phyloP scores from a whole-genome alignment of 306 rosid genomes.

The Nissolia schottii region DNA sequence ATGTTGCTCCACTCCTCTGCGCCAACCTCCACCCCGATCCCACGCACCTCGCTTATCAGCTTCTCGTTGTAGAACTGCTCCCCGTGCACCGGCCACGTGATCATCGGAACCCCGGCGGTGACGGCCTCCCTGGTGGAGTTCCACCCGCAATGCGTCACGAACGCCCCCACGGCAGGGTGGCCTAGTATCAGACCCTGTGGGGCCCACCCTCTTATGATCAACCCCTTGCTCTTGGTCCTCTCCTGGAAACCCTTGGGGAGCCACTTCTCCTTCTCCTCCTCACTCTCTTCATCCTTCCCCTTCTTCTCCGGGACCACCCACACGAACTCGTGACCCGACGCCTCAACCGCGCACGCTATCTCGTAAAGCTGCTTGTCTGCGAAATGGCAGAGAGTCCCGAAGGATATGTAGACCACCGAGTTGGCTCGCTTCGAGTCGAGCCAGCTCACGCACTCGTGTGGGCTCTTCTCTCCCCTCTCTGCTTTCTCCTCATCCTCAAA shows the following conservation, averaged over 20 bases:
- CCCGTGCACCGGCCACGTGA: too few relatives aligned
- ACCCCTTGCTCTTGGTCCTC: constrained; percentile 5
- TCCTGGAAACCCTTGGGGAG: constrained; percentile 17
- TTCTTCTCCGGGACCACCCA: too few relatives aligned
- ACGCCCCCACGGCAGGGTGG: too few relatives aligned
- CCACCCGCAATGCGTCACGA: too few relatives aligned
- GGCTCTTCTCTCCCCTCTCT: constrained; percentile 6
- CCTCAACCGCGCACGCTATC: too few relatives aligned
- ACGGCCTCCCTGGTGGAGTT: constrained; percentile 4
- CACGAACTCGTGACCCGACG: too few relatives aligned
- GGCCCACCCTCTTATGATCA: constrained; percentile 25
- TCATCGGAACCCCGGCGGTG: constrained; percentile 23
- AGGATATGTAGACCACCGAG: constrained; percentile 16
- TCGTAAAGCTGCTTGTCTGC: constrained; percentile 1
- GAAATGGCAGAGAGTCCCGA: constrained; percentile 2
- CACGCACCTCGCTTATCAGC: too few relatives aligned
- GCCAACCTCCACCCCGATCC: too few relatives aligned
- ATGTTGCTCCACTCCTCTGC: constrained; percentile 20
- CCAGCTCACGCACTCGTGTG: neutral
- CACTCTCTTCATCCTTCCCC: too few relatives aligned
- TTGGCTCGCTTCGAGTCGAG: too few relatives aligned
- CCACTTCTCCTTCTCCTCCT: too few relatives aligned
- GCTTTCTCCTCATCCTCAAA: constrained; percentile 21
- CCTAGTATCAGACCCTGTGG: constrained; percentile 28
- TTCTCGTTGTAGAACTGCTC: too few relatives aligned